phyloP scores from a whole-genome alignment of 164 flowering plant species.

The Aristolochia contorta region DNA sequence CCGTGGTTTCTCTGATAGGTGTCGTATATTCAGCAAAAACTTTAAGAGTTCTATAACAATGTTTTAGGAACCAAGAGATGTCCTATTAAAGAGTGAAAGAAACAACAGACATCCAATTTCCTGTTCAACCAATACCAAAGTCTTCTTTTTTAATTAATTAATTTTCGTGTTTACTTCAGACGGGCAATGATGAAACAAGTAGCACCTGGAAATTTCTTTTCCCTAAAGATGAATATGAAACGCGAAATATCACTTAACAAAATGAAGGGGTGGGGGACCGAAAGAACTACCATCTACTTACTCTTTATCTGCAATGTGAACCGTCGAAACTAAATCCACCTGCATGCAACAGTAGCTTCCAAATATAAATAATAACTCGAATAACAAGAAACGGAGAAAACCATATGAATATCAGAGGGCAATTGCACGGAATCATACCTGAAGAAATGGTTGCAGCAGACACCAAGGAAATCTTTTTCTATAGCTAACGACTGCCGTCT shows the following conservation, averaged over 20 bases:
- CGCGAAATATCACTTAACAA: not conserved
- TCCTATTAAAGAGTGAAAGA: too few species aligned
- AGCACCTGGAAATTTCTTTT: not conserved
- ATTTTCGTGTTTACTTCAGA: too few species aligned
- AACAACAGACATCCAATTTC: too few species aligned
- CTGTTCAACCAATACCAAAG: too few species aligned
- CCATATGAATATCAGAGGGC: not conserved
- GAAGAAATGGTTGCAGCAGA: slow-evolving; percentile 64
- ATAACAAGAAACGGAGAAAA: not conserved
- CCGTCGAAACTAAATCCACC: slow-evolving; percentile 98
- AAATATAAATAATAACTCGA: not conserved
- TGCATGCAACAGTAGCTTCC: slow-evolving; percentile 15
- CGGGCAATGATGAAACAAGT: not conserved
- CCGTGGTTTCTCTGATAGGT: too few species aligned
- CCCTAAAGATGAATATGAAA: not conserved
- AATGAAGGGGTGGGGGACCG: not conserved
- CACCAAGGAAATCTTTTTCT: slow-evolving; percentile 86
- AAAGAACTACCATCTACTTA: slow-evolving; percentile 21
- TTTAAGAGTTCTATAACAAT: too few species aligned
- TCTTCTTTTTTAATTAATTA: too few species aligned
- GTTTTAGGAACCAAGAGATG: too few species aligned
- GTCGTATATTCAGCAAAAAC: too few species aligned
- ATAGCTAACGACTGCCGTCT: slow-evolving; percentile 85
- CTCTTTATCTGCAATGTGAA: slow-evolving; percentile 96
- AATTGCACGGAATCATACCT: slow-evolving; percentile 24